These are phyloP conservation scores for Trichoderma sp. DNA, from an alignment of 2,329 filamentous ascomycete species.

Conservation along the genomic window DNA sequence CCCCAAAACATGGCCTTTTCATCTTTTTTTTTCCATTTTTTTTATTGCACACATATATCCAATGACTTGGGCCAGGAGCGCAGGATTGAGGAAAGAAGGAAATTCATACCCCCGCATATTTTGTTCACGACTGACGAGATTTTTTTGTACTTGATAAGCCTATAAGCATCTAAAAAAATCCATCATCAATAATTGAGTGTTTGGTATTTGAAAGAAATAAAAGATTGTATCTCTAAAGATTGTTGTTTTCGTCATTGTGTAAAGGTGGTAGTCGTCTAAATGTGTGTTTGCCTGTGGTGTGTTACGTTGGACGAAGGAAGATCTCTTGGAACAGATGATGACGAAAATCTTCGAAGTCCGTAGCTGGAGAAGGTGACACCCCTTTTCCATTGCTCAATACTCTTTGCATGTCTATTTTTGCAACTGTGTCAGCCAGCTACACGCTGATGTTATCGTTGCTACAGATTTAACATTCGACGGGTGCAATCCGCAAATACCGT, in stretches of 20 bases:
- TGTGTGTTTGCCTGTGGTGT: not conserved
- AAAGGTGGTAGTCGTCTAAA: not conserved
- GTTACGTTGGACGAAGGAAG: not conserved
- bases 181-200: slow-evolving; percentile 2
- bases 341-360: not conserved
- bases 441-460: not conserved
- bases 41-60: slow-evolving; percentile 2
- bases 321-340: not conserved
- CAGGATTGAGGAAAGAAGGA: slow-evolving; percentile 5
- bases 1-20: not conserved
- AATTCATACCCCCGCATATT: slow-evolving; percentile 16
- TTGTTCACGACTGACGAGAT: slow-evolving; percentile 10
- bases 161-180: not conserved
- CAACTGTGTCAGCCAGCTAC: not conserved
- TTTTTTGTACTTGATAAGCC: slow-evolving; percentile 11
- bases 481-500: not conserved
- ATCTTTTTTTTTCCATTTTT: not conserved
- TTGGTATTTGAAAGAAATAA: not conserved
- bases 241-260: not conserved
- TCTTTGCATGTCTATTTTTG: not conserved
- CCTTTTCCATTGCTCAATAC: not conserved
- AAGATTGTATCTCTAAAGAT: not conserved
- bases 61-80: slow-evolving; percentile 3
- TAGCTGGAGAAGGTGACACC: not conserved
- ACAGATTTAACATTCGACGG: not conserved